Evolutionary conservation across 2,329 filamentous ascomycete species (phyloP).

Genomic region (Nemania abortiva): DNA sequence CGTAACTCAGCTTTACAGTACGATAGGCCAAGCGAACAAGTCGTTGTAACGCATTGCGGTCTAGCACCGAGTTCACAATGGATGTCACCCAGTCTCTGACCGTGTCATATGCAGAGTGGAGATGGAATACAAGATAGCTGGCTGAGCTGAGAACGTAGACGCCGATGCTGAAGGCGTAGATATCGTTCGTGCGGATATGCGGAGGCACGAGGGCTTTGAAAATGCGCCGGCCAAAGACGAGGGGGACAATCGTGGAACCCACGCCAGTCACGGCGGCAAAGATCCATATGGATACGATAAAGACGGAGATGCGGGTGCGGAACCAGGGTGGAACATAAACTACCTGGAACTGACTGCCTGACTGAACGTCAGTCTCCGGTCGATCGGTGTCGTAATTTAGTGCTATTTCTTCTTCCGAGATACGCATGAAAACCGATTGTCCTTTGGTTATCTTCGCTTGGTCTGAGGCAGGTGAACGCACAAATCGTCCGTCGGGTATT

Average conservation of each 20-base stretch:
- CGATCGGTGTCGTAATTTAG: constrained; percentile 73
- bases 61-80: constrained; percentile 45
- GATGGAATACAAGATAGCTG: constrained; percentile 71
- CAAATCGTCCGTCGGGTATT: constrained; percentile 80
- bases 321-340: constrained; percentile 91
- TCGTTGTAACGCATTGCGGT: constrained; percentile 50
- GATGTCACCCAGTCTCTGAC: constrained; percentile 50
- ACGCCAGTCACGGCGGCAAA: constrained; percentile 92
- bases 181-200: constrained; percentile 85
- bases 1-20: constrained; percentile 72
- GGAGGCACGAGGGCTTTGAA: constrained; percentile 79
- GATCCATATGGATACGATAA: constrained; percentile 91
- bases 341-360: constrained; percentile 72
- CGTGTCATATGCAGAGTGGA: constrained; percentile 55
- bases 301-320: constrained; percentile 80
- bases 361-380: constrained; percentile 62
- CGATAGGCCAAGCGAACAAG: constrained; percentile 49
- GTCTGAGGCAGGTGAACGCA: constrained; percentile 93
- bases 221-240: constrained; percentile 84
- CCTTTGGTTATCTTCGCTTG: constrained; percentile 94
- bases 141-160: constrained; percentile 81
- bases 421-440: constrained; percentile 81
- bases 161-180: constrained; percentile 95
- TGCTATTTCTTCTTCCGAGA: constrained; percentile 74
- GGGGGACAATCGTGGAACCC: constrained; percentile 84